Evolutionary conservation across 805 yeast genomes (phyloP), one percentile per base, ranked within the genome.

Genomic region (Yarrowia sp.): DNA sequence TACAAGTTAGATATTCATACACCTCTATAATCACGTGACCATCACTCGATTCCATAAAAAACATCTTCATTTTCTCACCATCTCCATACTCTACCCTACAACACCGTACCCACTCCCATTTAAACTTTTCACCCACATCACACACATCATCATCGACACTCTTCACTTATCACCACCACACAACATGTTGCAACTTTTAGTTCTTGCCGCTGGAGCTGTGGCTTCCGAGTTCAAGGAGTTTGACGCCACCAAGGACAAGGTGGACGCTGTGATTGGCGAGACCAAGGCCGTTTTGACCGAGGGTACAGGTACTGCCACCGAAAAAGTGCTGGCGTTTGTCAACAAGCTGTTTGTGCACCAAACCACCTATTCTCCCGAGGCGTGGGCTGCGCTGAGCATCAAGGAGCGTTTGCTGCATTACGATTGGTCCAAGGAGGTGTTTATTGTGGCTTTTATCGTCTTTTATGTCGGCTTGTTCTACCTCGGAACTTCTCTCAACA

Each of bases 371-470:
- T 10, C 64, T 2, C 53, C 64, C 8, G 87, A 84, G 45, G 87
- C 86, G 68, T 83, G 90, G 74, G 79, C 80, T 41, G 78, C 76
- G 6, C 77, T 90, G 84, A 77, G 88, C 1, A 28, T 91, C 60
- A 48, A 77, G 57, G 81, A 87, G 70, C 85, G 98, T 71, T 64
- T 89, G 44, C 69, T 71, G 66, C 69, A 77, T 33, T 86, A 88
- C 74, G 86, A 89, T 75, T 95, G 98, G 97, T 79, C 79, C 48
- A 81, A 88, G 72, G 99, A 93, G 79, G 42, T 79, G 33, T 70
- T 82, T 66, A 84, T 90, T 28, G 22, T 87, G 14, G 80, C 77
- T 11, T 74, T 87, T 66, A 81, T 89, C 57, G 68, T 77, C 0
- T 75, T 75, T 1, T 85, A 88, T 69, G 76, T 83, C 18, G 66